Evolutionary conservation across 768 basidiomycete genomes (phyloP).

Genomic region (Tylopilus subfusipes): DNA sequence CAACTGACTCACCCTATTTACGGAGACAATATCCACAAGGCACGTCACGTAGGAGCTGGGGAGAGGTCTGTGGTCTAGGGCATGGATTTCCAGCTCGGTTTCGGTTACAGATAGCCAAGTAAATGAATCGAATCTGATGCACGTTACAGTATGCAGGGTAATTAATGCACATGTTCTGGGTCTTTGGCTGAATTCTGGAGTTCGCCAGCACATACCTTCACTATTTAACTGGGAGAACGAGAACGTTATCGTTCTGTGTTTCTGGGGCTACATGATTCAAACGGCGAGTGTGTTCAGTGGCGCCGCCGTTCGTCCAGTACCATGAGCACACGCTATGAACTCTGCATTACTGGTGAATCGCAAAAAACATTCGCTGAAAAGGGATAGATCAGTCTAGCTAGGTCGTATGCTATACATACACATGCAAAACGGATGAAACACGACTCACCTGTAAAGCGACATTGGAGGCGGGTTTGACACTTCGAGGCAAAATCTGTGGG

Average conservation of each 20-base stretch:
- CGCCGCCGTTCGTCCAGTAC: constrained; percentile 9
- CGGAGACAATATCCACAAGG: constrained; percentile 11
- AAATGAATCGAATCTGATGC: constrained; percentile 1
- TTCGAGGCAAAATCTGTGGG: constrained; percentile 22
- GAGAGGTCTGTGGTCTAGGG: accelerated
- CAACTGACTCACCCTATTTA: constrained; percentile 3
- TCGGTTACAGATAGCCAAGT: neutral
- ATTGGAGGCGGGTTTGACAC: neutral
- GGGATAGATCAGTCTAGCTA: neutral
- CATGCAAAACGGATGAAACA: constrained; percentile 5
- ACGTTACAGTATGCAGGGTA: constrained; percentile 2
- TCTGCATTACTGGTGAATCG: neutral
- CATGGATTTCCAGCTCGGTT: neutral
- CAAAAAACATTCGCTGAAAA: neutral
- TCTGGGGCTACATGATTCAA: neutral
- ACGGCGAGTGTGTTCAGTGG: constrained; percentile 3
- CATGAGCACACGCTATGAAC: constrained; percentile 1
- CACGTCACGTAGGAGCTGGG: neutral
- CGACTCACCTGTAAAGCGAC: constrained; percentile 2
- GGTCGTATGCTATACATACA: constrained; percentile 1
- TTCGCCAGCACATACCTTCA: constrained; percentile 11
- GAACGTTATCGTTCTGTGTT: constrained; percentile 6
- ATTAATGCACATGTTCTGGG: constrained; percentile 17
- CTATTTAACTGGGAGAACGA: constrained; percentile 13
- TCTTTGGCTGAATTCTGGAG: constrained; percentile 5